phyloP scores from a whole-genome alignment of 2,329 filamentous ascomycete species.

The Fusarium sp. region DNA sequence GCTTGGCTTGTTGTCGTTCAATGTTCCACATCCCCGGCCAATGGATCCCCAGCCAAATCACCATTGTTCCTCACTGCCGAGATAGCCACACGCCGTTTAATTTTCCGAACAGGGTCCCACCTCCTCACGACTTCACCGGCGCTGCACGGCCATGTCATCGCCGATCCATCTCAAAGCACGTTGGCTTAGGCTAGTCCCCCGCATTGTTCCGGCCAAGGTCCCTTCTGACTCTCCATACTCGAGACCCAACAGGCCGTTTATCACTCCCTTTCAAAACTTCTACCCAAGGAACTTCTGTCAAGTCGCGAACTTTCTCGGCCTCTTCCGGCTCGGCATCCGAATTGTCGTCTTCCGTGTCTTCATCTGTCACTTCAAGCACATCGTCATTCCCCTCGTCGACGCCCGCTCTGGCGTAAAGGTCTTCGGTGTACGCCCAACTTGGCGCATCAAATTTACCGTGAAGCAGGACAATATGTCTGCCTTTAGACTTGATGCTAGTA shows the following conservation, averaged over 20 bases:
- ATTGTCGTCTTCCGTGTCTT: constrained; percentile 55
- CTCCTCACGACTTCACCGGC: constrained; percentile 1
- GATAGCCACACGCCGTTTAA: constrained; percentile 29
- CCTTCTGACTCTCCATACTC: constrained; percentile 75
- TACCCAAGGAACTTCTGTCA: constrained; percentile 69
- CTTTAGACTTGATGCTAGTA: constrained; percentile 57
- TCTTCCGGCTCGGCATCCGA: constrained; percentile 51
- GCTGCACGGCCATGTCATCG: constrained; percentile 15
- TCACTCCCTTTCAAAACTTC: constrained; percentile 70
- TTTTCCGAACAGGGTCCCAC: constrained; percentile 18
- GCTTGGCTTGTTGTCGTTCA: background rate
- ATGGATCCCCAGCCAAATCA: constrained; percentile 8
- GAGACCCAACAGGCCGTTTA: constrained; percentile 71
- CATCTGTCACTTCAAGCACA: constrained; percentile 53
- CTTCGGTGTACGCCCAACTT: constrained; percentile 79
- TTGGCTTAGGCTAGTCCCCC: constrained; percentile 42
- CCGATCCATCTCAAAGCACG: constrained; percentile 8
- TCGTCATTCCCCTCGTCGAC: constrained; percentile 50
- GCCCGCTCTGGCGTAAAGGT: constrained; percentile 62
- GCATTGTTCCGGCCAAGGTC: constrained; percentile 67
- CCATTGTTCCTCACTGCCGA: constrained; percentile 25
- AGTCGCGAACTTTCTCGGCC: constrained; percentile 33
- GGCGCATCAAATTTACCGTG: constrained; percentile 79
- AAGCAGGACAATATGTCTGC: constrained; percentile 72
- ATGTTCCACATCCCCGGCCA: background rate